A percentile compares a stretch with the other conserved stretches of the same genome.
These are phyloP conservation scores for Fusarium sp. DNA, from an alignment of 2,329 filamentous ascomycete species.

Conservation along the genomic window DNA sequence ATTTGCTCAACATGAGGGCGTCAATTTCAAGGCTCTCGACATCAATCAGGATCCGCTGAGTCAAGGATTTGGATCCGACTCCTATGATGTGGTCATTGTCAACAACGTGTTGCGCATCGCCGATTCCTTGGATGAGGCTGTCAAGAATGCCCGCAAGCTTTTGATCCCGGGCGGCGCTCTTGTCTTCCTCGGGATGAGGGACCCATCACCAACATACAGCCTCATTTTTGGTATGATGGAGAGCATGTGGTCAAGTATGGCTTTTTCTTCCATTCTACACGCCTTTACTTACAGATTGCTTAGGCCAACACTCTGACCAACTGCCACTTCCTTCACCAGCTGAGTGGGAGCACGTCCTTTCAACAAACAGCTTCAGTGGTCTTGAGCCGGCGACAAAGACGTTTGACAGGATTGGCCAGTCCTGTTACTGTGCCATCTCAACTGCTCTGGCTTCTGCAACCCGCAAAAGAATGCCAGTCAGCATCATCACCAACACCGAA, in stretches of 20 bases:
- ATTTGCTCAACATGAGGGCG: rapidly evolving
- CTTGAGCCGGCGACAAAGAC: slow-evolving; percentile 25
- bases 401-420: slow-evolving; percentile 23
- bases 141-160: neutral
- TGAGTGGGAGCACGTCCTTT: neutral
- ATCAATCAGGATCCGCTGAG: slow-evolving; percentile 8
- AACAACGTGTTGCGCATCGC: slow-evolving; percentile 12
- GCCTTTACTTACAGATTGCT: rapidly evolving
- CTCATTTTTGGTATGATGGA: slow-evolving; percentile 23
- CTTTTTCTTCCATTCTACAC: neutral
- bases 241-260: slow-evolving; percentile 24
- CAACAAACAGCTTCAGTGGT: slow-evolving; percentile 4
- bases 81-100: slow-evolving; percentile 3
- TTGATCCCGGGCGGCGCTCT: slow-evolving; percentile 9
- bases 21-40: slow-evolving; percentile 4
- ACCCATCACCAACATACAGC: slow-evolving; percentile 21
- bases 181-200: slow-evolving; percentile 1
- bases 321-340: neutral
- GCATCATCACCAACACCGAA: neutral
- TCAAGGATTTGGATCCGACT: neutral
- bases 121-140: neutral
- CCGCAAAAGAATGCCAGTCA: neutral
- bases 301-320: neutral
- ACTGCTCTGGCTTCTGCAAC: neutral
- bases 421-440: slow-evolving; percentile 10